A percentile compares a stretch with the other conserved stretches of the same genome.
These are phyloP conservation scores for Yamagishiella unicocca DNA, from an alignment of 139 green algal species.

Conservation along the genomic window DNA sequence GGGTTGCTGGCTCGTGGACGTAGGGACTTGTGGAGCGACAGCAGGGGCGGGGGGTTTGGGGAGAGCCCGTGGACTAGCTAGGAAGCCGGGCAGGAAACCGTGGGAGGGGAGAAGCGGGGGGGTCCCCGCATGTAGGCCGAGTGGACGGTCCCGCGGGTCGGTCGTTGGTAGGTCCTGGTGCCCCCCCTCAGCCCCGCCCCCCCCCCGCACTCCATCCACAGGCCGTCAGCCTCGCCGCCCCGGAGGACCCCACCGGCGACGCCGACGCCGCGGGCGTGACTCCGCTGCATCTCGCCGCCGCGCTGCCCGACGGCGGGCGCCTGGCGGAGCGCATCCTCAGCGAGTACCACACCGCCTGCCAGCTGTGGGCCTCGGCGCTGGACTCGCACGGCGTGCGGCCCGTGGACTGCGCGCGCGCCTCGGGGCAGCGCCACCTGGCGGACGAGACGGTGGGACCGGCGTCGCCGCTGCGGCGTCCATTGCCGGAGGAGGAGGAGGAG, in stretches of 20 bases:
- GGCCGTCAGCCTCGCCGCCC: not conserved
- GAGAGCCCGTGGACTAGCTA: too few relatives aligned
- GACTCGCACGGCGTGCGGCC: conserved; percentile 5
- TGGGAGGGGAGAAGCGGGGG: too few relatives aligned
- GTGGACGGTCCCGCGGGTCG: not conserved
- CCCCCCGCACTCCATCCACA: not conserved
- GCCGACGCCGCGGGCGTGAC: not conserved
- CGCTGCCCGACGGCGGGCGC: conserved; percentile 14
- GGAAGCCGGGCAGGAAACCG: too few relatives aligned
- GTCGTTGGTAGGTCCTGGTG: not conserved
- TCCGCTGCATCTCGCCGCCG: conserved; percentile 31
- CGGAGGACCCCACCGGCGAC: not conserved
- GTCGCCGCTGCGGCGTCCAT: not conserved
- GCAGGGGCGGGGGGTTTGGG: too few relatives aligned
- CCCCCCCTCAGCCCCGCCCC: not conserved
- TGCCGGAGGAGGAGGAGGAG: not conserved
- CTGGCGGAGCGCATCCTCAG: conserved; percentile 44
- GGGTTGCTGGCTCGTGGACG: too few relatives aligned
- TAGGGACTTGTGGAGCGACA: too few relatives aligned
- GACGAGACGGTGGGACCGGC: not conserved
- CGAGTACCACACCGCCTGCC: conserved; percentile 35
- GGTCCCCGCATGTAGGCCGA: too few relatives aligned
- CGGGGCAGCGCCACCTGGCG: conserved; percentile 8
- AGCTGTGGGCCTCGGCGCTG: not conserved
- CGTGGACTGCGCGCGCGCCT: conserved; percentile 19